These are phyloP conservation scores for Ceriops zippeliana DNA, from an alignment of 345 rosid genomes.

Conservation along the genomic window DNA sequence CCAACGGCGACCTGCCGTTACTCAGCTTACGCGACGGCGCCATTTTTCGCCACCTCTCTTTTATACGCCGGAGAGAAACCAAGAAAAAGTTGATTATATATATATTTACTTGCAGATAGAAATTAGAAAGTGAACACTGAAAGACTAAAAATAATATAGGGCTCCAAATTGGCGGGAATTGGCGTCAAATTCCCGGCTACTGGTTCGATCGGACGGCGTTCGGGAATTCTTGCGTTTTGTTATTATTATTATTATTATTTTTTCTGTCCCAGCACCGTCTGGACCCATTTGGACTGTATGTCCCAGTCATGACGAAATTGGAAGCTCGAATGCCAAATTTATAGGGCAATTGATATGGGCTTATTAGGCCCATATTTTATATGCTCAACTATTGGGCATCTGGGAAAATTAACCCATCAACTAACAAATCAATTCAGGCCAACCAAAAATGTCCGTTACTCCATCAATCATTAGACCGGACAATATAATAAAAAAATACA, in stretches of 20 bases:
- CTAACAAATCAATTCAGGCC: not conserved
- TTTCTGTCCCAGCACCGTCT: not conserved
- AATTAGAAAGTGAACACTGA: not conserved
- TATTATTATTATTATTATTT: not conserved
- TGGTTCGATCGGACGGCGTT: constrained; percentile 4
- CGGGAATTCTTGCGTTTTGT: constrained; percentile 10
- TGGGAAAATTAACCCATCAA: too few species aligned
- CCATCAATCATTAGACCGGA: not conserved
- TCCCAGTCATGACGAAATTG: too few species aligned
- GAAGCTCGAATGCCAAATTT: too few species aligned
- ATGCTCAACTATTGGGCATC: too few species aligned
- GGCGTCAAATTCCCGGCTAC: constrained; percentile 5
- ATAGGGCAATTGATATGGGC: too few species aligned
- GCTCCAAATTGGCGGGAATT: constrained; percentile 16
- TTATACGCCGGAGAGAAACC: too few species aligned
- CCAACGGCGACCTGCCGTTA: constrained; percentile 86
- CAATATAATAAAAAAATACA: too few species aligned
- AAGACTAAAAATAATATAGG: not conserved
- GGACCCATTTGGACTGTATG: too few species aligned
- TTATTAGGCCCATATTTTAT: too few species aligned
- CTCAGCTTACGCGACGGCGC: constrained; percentile 66
- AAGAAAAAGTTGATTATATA: too few species aligned
- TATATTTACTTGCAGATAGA: too few species aligned
- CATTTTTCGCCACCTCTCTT: constrained; percentile 29
- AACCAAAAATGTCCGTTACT: not conserved